Conservation (phyloP, 441 rosid genomes). For the Isatis lusitanica region DNA sequence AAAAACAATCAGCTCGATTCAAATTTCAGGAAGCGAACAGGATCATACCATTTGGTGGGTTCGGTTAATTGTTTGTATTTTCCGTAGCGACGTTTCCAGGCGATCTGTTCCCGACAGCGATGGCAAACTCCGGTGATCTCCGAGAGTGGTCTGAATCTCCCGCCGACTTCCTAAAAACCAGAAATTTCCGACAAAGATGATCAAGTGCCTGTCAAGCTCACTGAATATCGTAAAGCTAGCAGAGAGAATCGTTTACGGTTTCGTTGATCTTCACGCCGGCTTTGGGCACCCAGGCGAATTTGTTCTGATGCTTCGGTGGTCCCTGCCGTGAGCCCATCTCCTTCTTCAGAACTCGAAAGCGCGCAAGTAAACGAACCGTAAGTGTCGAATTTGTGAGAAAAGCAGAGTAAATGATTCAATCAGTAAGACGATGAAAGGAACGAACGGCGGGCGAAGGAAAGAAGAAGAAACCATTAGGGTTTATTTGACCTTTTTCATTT, state of each 20-base stretch:
- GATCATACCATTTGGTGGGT: slow-evolving; percentile 75
- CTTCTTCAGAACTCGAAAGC: not conserved
- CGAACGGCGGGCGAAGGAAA: not conserved
- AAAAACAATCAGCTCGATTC: not conserved
- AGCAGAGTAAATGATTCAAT: not conserved
- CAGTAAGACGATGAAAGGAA: not conserved
- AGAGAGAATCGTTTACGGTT: slow-evolving; percentile 44
- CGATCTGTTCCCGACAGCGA: slow-evolving; percentile 88
- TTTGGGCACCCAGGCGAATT: slow-evolving; percentile 83
- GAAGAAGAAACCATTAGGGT: not conserved
- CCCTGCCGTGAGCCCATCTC: slow-evolving; percentile 69
- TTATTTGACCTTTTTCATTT: not conserved
- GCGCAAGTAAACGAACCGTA: not conserved
- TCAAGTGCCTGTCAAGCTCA: not conserved
- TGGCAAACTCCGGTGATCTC: slow-evolving; percentile 86
- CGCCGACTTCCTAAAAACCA: slow-evolving; percentile 73
- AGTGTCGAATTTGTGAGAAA: not conserved
- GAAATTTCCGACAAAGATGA: not conserved
- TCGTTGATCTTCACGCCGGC: slow-evolving; percentile 87
- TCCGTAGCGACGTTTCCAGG: slow-evolving; percentile 92
- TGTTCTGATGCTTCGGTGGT: slow-evolving; percentile 87
- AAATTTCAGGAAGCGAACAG: slow-evolving; percentile 1
- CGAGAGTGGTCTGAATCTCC: slow-evolving; percentile 62
- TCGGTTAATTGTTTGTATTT: slow-evolving; percentile 78
- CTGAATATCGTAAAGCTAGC: not conserved